Conservation (phyloP, 2,329 filamentous ascomycete species). For the Rutstroemia sp. region DNA sequence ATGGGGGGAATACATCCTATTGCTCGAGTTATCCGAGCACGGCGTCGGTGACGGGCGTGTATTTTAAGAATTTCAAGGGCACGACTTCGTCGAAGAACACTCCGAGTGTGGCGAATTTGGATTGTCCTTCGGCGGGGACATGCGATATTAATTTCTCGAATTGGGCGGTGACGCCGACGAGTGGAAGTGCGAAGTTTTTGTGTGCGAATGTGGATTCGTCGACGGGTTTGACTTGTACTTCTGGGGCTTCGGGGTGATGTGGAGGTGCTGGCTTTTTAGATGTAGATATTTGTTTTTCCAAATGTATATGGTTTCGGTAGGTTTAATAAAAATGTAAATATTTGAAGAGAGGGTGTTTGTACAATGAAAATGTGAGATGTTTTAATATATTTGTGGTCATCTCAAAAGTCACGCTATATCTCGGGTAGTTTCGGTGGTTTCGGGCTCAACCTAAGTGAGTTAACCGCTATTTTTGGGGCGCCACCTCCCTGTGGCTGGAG, state of each 20-base stretch:
- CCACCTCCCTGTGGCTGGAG: too few species aligned
- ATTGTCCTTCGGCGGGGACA: conserved; percentile 33
- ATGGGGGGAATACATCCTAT: conserved; percentile 31
- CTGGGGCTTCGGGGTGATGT: conserved; percentile 30
- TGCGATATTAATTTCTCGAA: conserved; percentile 31
- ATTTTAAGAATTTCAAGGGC: conserved; percentile 33
- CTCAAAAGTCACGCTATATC: not conserved
- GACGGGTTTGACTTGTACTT: conserved; percentile 29
- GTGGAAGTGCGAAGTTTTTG: conserved; percentile 29
- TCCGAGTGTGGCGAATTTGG: conserved; percentile 31
- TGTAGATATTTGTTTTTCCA: too few species aligned
- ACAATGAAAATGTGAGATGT: not conserved
- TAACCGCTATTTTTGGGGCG: too few species aligned
- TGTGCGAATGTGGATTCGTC: conserved; percentile 31
- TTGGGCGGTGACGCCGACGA: conserved; percentile 31
- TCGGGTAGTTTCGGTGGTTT: not conserved
- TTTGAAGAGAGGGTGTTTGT: not conserved
- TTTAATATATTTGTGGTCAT: not conserved
- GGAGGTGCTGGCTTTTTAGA: too few species aligned
- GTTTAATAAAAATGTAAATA: too few species aligned
- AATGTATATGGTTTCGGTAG: too few species aligned
- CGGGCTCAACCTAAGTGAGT: too few species aligned
- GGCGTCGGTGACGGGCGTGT: conserved; percentile 30
- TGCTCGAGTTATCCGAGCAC: conserved; percentile 31
- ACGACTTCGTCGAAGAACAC: conserved; percentile 33